Base-by-base conservation (phyloP, 139 green algal genomes). In the Chlamydomonas sp. region DNA sequence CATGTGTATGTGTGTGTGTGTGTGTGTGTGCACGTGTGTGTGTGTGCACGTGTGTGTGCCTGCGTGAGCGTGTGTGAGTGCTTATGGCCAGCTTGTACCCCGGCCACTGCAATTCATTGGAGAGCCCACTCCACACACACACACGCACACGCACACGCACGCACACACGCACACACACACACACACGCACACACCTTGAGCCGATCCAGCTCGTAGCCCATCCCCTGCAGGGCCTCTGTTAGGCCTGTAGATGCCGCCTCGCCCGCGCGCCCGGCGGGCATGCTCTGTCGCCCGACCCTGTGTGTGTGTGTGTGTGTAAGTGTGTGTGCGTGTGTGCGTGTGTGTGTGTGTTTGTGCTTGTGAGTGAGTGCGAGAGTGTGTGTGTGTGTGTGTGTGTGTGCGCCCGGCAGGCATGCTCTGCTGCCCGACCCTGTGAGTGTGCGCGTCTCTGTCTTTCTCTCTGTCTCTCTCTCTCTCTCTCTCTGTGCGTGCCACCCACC, bases 371-470 rank as follows among this genome's bases (percentile, higher is more conserved):
- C 20, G 16, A n/a, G 43, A 26, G 43, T 54, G 16, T 26, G 43
- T 54, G 43, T 26, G 43, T 54, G 16, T 26, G 43, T 54, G 20
- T 26, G 43, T 54, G 43, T 26, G 43, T 54, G 43, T n/a, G n/a
- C n/a, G n/a, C n/a, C n/a, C 87, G 72, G 5, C 94, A 92, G 8
- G 98, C 13, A 91, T 93, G 93, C 98, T 63, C 98, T 97, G 33
- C 65, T 73, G 3, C 94, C 94, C 65, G 96, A 96, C 91, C 13
- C 16, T n/a, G 97, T 97, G 65, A 98, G 98, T 1, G 94, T 98
- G 29, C 94, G 92, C 2, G 93, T 98, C 2, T 26, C 16, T 54
- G 43, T 26, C 16, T 54, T 13, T 54, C 16, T 26, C 16, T 54
- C 16, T 54, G 16, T 26, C 16, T 54, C 16, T 26, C 16, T 54